Evolutionary conservation across 225 moss, liverwort and hornwort genomes (phyloP).

Genomic region (Pseudoscleropodium purum): DNA sequence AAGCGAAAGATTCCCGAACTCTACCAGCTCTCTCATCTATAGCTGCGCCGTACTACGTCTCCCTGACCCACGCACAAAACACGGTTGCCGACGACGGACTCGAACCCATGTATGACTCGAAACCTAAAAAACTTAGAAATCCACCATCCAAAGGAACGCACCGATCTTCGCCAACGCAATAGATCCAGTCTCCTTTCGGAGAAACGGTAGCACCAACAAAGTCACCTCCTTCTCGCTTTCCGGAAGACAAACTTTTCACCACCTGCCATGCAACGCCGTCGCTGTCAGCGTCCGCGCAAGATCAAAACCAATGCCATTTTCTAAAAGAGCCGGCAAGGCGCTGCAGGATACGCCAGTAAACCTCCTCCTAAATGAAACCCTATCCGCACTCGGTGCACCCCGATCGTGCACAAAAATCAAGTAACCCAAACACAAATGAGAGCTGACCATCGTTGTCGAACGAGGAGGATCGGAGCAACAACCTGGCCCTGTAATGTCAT

Average conservation of each 20-base stretch:
- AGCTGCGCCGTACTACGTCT: neutral
- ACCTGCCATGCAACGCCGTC: conserved; percentile 38
- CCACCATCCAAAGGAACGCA: conserved; percentile 6
- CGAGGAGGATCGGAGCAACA: neutral
- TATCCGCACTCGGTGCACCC: too few relatives aligned
- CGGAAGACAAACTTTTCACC: conserved; percentile 95
- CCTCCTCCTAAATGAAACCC: neutral
- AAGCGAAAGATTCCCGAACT: neutral
- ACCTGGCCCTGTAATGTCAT: conserved; percentile 99
- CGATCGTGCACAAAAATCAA: neutral
- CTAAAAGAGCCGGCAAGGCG: neutral
- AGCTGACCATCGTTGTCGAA: too few relatives aligned
- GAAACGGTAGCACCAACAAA: conserved; percentile 87
- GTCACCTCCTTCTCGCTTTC: conserved; percentile 98
- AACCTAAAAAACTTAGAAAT: neutral
- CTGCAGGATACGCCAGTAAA: neutral
- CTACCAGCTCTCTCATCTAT: neutral
- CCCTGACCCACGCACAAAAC: neutral
- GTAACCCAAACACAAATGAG: neutral
- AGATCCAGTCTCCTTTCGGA: conserved; percentile 99
- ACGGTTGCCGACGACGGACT: neutral
- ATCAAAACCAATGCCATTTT: neutral
- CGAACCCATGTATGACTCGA: neutral
- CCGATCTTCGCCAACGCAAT: conserved; percentile 98
- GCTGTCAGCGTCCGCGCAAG: neutral